These are phyloP conservation scores for Alternaria triticina DNA, from an alignment of 2,329 filamentous ascomycete genomes.

Conservation along the genomic window DNA sequence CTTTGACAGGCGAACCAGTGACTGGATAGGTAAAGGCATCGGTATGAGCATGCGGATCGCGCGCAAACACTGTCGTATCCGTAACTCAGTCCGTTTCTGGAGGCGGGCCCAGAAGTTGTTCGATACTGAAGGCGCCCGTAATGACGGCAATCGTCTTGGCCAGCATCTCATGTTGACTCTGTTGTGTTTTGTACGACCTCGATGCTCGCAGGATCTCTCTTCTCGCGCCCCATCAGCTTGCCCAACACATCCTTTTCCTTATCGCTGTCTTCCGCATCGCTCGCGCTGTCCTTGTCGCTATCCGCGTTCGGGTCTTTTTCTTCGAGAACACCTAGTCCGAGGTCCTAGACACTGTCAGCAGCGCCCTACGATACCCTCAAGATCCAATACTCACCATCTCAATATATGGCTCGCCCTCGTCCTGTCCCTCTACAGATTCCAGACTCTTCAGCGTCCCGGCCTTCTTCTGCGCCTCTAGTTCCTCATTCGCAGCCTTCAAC, in stretches of 20 bases:
- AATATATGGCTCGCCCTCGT: constrained; percentile 45
- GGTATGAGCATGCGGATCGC: neutral
- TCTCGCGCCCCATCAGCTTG: constrained; percentile 46
- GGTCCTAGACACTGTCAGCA: constrained; percentile 37
- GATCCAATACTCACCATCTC: constrained; percentile 45
- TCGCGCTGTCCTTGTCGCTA: constrained; percentile 28
- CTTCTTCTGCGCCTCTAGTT: constrained; percentile 49
- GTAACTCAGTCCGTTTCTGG: neutral
- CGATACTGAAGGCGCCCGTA: neutral
- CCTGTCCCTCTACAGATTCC: constrained; percentile 32
- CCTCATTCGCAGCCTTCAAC: constrained; percentile 52
- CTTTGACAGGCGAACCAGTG: neutral
- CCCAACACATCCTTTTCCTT: constrained; percentile 43
- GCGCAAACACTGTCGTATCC: neutral
- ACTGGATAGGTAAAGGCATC: neutral
- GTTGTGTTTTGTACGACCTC: constrained; percentile 37
- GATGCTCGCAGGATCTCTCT: constrained; percentile 28
- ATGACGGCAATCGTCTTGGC: neutral
- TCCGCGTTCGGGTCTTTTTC: constrained; percentile 41
- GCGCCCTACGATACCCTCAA: neutral
- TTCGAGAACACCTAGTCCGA: constrained; percentile 56
- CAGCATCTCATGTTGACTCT: constrained; percentile 14
- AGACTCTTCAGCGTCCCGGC: constrained; percentile 47
- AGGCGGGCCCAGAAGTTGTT: neutral
- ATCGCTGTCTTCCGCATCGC: constrained; percentile 22